These are phyloP conservation scores for Podila horticola DNA, from an alignment of 192 early-diverging fungal genomes.

Conservation along the genomic window DNA sequence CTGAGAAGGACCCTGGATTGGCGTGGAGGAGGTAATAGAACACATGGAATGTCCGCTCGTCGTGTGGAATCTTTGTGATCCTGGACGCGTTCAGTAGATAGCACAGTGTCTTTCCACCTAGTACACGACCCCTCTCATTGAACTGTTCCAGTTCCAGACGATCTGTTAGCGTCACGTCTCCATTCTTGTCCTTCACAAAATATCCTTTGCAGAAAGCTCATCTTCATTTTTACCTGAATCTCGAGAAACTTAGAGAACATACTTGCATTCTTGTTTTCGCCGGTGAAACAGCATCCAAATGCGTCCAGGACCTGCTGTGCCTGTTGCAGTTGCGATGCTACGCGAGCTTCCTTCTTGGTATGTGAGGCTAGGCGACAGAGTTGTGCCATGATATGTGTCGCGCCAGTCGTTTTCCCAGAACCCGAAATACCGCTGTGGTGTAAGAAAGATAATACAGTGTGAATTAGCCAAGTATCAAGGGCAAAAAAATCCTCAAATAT, in stretches of 20 bases:
- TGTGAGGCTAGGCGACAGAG: constrained; percentile 79
- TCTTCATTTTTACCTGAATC: constrained; percentile 66
- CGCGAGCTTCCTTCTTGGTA: constrained; percentile 78
- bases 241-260: constrained; percentile 86
- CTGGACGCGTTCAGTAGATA: constrained; percentile 72
- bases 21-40: constrained; percentile 89
- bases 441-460: background rate
- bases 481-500: background rate
- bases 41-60: constrained; percentile 73
- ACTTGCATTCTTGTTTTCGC: constrained; percentile 72
- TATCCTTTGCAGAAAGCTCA: no score
- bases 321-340: constrained; percentile 76
- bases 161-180: no score
- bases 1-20: constrained; percentile 46
- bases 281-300: constrained; percentile 78
- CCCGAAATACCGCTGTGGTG: constrained; percentile 81
- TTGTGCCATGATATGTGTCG: constrained; percentile 76
- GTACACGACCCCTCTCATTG: constrained; percentile 81
- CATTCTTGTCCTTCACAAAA: no score
- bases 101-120: constrained; percentile 83
- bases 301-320: constrained; percentile 80
- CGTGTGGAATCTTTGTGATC: constrained; percentile 66
- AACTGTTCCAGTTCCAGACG: constrained; percentile 52
- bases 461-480: no score
- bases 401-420: constrained; percentile 84